Percentiles rank a stretch among this genome's conserved stretches.
phyloP scores from a whole-genome alignment of 1,284 basidiomycete species.

The Bondarzewia mesenterica region DNA sequence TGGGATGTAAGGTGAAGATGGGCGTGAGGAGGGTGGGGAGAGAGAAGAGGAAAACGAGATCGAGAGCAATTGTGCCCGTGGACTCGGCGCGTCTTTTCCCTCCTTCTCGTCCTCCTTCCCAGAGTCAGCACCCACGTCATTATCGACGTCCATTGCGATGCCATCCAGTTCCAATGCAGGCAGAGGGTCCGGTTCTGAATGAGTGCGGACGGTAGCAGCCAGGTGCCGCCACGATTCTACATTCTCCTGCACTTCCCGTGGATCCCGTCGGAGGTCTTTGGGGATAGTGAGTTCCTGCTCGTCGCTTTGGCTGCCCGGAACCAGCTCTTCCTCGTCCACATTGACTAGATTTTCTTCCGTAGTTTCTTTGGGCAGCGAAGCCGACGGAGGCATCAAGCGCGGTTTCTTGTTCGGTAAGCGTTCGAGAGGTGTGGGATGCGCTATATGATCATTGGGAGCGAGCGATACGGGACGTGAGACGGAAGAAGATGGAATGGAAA shows the following conservation, averaged over 20 bases:
- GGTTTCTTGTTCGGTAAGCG: conserved; percentile 1
- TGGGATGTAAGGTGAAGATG: neutral
- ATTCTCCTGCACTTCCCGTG: conserved; percentile 5
- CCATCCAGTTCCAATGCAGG: neutral
- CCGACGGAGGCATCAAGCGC: neutral
- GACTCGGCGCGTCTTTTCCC: too few relatives aligned
- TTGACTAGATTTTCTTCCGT: neutral
- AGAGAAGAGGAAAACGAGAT: neutral
- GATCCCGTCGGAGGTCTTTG: conserved; percentile 7
- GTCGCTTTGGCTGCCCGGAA: conserved; percentile 66
- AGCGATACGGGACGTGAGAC: too few relatives aligned
- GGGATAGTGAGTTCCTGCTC: conserved; percentile 45
- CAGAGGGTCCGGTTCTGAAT: neutral
- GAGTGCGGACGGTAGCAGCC: neutral
- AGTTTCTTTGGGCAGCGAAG: neutral
- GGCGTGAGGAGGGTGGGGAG: neutral
- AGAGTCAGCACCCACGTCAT: too few relatives aligned
- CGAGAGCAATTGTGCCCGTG: too few relatives aligned
- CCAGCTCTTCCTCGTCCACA: conserved; percentile 22
- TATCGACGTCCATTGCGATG: neutral
- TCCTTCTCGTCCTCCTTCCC: too few relatives aligned
- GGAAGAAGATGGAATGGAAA: too few relatives aligned
- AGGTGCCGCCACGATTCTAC: conserved; percentile 11
- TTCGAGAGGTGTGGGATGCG: neutral
- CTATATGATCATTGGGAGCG: neutral